Evolutionary conservation across 805 yeast species (phyloP).

Genomic region (Spathaspora hagerdaliae): DNA sequence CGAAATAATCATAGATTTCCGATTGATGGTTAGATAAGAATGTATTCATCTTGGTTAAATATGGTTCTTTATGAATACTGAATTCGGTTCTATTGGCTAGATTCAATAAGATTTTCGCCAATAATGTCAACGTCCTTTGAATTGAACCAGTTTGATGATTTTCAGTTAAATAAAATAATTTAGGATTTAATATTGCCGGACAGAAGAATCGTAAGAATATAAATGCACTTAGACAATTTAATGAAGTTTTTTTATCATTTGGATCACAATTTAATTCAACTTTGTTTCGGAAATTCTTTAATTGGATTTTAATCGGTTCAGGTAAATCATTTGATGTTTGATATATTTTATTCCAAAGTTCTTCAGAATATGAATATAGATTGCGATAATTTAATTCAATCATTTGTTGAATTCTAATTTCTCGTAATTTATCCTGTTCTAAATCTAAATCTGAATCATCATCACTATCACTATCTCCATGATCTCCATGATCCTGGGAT

Average conservation of each 20-base stretch:
- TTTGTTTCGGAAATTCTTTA: slow-evolving; percentile 58
- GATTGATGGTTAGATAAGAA: slow-evolving; percentile 56
- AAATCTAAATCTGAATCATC: slow-evolving; percentile 24
- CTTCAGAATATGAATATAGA: slow-evolving; percentile 47
- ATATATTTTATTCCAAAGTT: slow-evolving; percentile 65
- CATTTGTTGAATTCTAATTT: slow-evolving; percentile 24
- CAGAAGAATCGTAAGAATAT: slow-evolving; percentile 61
- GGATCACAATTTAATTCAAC: slow-evolving; percentile 62
- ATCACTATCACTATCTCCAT: slow-evolving; percentile 13
- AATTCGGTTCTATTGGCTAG: slow-evolving; percentile 74
- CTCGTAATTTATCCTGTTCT: slow-evolving; percentile 31
- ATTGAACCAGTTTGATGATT: slow-evolving; percentile 67
- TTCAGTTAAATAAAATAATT: slow-evolving; percentile 67
- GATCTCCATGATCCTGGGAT: slow-evolving; percentile 6
- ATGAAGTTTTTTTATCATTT: slow-evolving; percentile 47
- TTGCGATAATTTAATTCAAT: slow-evolving; percentile 46
- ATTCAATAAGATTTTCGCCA: slow-evolving; percentile 76
- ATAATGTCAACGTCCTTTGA: slow-evolving; percentile 74
- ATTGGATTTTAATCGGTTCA: slow-evolving; percentile 54
- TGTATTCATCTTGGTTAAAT: slow-evolving; percentile 63
- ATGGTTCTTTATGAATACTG: slow-evolving; percentile 79
- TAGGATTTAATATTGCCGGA: slow-evolving; percentile 90
- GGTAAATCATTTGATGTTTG: slow-evolving; percentile 75
- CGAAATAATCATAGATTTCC: slow-evolving; percentile 67
- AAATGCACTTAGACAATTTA: slow-evolving; percentile 79